A percentile compares a stretch with the other conserved stretches of the same genome.
Evolutionary conservation across 2,329 filamentous ascomycete genomes (phyloP).

Genomic region (Fusarium gaditjirri): DNA sequence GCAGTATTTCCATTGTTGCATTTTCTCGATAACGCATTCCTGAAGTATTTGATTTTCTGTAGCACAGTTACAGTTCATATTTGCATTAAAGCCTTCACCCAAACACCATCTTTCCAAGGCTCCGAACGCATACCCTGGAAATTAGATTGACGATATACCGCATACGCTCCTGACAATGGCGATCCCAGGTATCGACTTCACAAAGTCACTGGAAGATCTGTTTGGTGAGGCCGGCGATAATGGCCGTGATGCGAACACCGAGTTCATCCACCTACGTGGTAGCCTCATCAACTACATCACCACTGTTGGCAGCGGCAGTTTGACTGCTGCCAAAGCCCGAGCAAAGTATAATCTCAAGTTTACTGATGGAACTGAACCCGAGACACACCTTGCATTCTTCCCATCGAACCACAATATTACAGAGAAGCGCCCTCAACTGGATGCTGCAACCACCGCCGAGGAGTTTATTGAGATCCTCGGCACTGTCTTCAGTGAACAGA

Average conservation of each 20-base stretch:
- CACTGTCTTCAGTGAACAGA: slow-evolving; percentile 23
- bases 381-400: slow-evolving; percentile 17
- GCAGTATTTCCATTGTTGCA: not conserved
- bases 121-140: not conserved
- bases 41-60: not conserved
- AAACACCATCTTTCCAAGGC: not conserved
- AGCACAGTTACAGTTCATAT: not conserved
- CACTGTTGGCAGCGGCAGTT: not conserved
- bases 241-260: not conserved
- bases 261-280: slow-evolving; percentile 28
- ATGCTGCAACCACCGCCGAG: not conserved
- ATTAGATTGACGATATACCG: not conserved
- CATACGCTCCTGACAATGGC: not conserved
- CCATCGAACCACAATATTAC: slow-evolving; percentile 11
- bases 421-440: slow-evolving; percentile 7
- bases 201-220: slow-evolving; percentile 18
- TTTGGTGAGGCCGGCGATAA: slow-evolving; percentile 36
- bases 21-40: not conserved
- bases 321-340: slow-evolving; percentile 24
- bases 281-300: slow-evolving; percentile 26
- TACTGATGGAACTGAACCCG: slow-evolving; percentile 32
- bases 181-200: slow-evolving; percentile 21
- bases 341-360: slow-evolving; percentile 28
- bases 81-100: not conserved
- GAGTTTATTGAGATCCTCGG: slow-evolving; percentile 30